phyloP scores from a whole-genome alignment of 164 flowering plant species.

The Magnolia sinica region DNA sequence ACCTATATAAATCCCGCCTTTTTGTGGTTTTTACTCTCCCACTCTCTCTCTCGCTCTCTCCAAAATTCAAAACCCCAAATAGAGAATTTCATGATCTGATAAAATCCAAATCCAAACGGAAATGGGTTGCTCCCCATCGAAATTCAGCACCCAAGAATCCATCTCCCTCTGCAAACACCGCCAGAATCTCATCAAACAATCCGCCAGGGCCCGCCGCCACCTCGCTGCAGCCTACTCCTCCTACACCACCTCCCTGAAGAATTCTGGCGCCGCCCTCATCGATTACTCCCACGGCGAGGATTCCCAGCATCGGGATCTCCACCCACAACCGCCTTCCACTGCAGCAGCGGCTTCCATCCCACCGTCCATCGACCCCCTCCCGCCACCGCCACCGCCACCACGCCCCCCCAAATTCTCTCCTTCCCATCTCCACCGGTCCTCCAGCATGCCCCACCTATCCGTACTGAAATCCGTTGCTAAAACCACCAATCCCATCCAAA shows the following conservation, averaged over 20 bases:
- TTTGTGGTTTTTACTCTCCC: neutral
- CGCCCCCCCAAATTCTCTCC: constrained; percentile 35
- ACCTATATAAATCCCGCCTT: neutral
- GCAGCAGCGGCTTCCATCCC: neutral
- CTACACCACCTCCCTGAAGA: constrained; percentile 63
- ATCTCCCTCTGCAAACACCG: constrained; percentile 83
- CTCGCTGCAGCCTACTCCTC: constrained; percentile 80
- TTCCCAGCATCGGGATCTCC: constrained; percentile 9
- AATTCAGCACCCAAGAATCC: constrained; percentile 77
- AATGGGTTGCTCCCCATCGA: constrained; percentile 94
- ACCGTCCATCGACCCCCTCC: constrained; percentile 16
- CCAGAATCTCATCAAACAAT: constrained; percentile 63
- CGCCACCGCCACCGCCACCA: constrained; percentile 36
- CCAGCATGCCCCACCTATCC: constrained; percentile 47
- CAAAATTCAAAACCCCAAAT: neutral
- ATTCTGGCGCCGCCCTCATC: constrained; percentile 78
- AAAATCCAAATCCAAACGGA: neutral
- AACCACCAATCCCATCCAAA: constrained; percentile 24
- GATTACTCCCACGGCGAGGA: constrained; percentile 78
- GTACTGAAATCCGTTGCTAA: constrained; percentile 20
- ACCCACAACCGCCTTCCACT: neutral
- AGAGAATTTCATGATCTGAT: neutral
- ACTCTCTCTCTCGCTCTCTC: neutral
- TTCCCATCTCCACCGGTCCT: constrained; percentile 45
- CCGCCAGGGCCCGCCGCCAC: constrained; percentile 57